Conservation (phyloP, 73 alveolate genomes). For the Tetrahymena thermophila region DNA sequence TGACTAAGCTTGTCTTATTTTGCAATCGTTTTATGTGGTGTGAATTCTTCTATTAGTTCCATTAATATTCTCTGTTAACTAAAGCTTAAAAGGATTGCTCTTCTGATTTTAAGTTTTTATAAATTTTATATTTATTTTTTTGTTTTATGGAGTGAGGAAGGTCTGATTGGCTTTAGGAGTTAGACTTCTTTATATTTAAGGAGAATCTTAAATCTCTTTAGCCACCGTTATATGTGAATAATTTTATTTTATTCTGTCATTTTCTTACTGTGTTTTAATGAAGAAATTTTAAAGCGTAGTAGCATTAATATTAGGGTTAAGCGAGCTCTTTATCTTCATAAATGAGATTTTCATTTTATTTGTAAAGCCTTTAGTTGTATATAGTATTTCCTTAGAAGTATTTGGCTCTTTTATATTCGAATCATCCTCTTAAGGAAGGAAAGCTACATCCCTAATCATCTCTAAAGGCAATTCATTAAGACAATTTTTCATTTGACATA, state of each 20-base stretch:
- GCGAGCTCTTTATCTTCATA: background rate
- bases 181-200: background rate
- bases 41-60: background rate
- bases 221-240: background rate
- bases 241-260: background rate
- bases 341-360: background rate
- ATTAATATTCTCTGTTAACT: background rate
- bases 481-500: background rate
- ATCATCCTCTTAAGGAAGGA: background rate
- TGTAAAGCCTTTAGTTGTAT: background rate
- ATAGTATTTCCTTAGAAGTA: background rate
- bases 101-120: background rate
- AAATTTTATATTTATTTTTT: background rate
- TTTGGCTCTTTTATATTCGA: background rate
- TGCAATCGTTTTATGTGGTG: background rate
- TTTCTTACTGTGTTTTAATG: background rate
- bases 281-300: background rate
- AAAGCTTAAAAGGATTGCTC: background rate
- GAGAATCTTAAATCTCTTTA: background rate
- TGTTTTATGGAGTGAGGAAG: background rate
- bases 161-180: background rate
- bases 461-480: background rate
- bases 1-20: background rate
- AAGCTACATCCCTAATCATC: background rate
- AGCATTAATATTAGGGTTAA: background rate